These are phyloP conservation scores for Aquilaria yunnanensis DNA, from an alignment of 345 rosid species.

Conservation along the genomic window DNA sequence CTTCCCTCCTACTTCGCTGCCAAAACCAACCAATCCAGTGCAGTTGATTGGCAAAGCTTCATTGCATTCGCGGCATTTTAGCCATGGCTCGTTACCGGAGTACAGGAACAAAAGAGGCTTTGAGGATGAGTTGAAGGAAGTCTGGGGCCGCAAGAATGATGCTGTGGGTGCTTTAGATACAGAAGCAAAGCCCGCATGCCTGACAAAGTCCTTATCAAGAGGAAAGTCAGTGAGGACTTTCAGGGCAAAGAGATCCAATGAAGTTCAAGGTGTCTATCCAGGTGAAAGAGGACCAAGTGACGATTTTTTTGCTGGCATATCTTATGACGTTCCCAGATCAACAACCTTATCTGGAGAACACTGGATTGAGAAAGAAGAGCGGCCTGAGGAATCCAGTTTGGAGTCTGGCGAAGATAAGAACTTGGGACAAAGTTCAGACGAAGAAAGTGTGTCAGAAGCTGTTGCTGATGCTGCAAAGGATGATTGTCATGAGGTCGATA, in stretches of 20 bases:
- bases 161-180: slow-evolving; percentile 31
- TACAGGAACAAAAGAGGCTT: slow-evolving; percentile 14
- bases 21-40: background rate
- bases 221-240: slow-evolving; percentile 77
- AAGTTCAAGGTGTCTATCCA: no score
- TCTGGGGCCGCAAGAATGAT: slow-evolving; percentile 16
- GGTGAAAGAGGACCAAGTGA: no score
- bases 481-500: slow-evolving; percentile 66
- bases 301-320: no score
- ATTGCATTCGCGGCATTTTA: slow-evolving; percentile 29
- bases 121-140: slow-evolving; percentile 20
- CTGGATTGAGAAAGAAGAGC: slow-evolving; percentile 11
- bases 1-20: slow-evolving; percentile 22
- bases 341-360: background rate
- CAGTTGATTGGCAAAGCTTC: slow-evolving; percentile 12
- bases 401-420: slow-evolving; percentile 17
- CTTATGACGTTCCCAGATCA: slow-evolving; percentile 4
- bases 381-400: slow-evolving; percentile 8
- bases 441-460: slow-evolving; percentile 23
- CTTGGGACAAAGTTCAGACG: slow-evolving; percentile 23
- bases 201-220: slow-evolving; percentile 31
- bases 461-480: slow-evolving; percentile 23
- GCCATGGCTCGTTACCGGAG: slow-evolving; percentile 29
- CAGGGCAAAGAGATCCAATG: slow-evolving; percentile 26
- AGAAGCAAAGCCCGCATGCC: slow-evolving; percentile 18